Evolutionary conservation across 345 rosid genomes (phyloP).

Genomic region (Populus ilicifolia): DNA sequence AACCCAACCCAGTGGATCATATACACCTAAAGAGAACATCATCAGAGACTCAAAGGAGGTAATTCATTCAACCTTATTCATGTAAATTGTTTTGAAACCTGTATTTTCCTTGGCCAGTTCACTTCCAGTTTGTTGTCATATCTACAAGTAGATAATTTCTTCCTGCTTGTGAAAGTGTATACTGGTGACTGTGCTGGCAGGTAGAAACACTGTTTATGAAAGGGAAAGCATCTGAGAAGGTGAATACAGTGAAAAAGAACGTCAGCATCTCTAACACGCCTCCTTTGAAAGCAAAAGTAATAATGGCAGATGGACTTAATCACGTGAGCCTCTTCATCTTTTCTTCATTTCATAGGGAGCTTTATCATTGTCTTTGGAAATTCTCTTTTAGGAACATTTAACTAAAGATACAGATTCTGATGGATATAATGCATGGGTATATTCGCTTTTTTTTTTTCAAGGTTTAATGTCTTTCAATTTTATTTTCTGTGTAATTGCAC

Average conservation of each 20-base stretch:
- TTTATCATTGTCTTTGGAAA: constrained; percentile 4
- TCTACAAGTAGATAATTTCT: neutral
- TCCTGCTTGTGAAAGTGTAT: neutral
- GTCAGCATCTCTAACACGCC: constrained; percentile 21
- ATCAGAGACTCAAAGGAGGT: constrained; percentile 58
- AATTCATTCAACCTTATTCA: neutral
- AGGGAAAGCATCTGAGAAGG: constrained; percentile 45
- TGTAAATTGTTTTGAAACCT: neutral
- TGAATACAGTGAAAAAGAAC: constrained; percentile 50
- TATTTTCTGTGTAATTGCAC: neutral
- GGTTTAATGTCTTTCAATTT: neutral
- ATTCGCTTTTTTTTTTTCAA: neutral
- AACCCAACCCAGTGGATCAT: constrained; percentile 43
- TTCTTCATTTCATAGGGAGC: neutral
- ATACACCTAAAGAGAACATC: constrained; percentile 36
- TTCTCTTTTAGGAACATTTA: neutral
- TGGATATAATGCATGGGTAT: neutral
- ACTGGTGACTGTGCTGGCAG: constrained; percentile 40
- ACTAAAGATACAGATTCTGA: neutral
- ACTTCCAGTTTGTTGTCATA: neutral
- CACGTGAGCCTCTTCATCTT: constrained; percentile 24
- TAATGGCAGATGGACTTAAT: constrained; percentile 72
- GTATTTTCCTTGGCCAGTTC: neutral
- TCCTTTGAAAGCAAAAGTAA: constrained; percentile 47
- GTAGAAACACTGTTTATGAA: constrained; percentile 47